phyloP scores from a whole-genome alignment of 805 yeast genomes.

The fission yeast (Schizosaccharomyces pombe) region DNA sequence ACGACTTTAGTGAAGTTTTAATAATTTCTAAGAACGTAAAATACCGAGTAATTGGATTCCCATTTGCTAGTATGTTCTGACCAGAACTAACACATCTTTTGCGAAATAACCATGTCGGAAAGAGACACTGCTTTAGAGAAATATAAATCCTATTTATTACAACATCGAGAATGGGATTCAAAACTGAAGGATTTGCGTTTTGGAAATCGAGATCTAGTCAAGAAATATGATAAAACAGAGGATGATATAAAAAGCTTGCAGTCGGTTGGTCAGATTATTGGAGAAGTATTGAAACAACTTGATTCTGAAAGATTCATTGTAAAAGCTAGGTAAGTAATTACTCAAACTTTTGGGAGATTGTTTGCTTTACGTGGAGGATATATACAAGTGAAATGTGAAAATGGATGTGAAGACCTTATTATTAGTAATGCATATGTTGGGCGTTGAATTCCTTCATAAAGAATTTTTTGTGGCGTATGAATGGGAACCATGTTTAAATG shows the following conservation, averaged over 20 bases:
- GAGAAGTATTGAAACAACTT: conserved; percentile 85
- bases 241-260: conserved; percentile 92
- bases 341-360: background rate
- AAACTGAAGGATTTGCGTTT: conserved; percentile 63
- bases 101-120: conserved; percentile 3
- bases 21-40: too few relatives aligned
- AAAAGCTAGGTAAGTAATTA: conserved; percentile 1
- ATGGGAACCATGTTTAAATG: too few relatives aligned
- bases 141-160: conserved; percentile 65
- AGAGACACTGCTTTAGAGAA: conserved; percentile 54
- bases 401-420: too few relatives aligned
- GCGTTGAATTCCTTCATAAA: too few relatives aligned
- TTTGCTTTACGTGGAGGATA: too few relatives aligned
- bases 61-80: background rate
- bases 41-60: too few relatives aligned
- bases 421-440: too few relatives aligned
- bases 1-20: too few relatives aligned
- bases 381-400: too few relatives aligned
- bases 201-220: conserved; percentile 62
- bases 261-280: conserved; percentile 89
- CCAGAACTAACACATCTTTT: background rate
- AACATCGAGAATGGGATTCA: conserved; percentile 88
- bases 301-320: conserved; percentile 56
- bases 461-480: too few relatives aligned
- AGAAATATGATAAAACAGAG: conserved; percentile 75